Conservation (phyloP, 495 filamentous ascomycete genomes). For the Talaromyces trachyspermus region DNA sequence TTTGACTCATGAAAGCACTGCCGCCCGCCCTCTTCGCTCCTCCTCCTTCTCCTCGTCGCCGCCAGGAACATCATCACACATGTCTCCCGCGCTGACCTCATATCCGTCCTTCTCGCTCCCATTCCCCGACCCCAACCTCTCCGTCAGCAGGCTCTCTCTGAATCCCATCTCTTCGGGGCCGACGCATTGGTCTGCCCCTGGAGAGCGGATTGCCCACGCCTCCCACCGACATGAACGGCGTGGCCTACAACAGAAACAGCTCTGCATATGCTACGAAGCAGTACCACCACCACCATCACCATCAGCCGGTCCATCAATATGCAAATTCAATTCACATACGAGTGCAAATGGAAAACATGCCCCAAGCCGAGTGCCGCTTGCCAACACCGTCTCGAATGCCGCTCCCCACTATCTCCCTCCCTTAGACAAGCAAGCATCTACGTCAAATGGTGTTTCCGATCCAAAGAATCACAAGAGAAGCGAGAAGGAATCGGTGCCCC, state of each 20-base stretch:
- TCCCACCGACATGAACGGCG: constrained; percentile 43
- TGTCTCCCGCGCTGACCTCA: constrained; percentile 11
- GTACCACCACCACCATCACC: background rate
- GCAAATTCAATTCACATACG: too few relatives aligned
- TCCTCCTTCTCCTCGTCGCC: too few relatives aligned
- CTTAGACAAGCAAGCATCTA: constrained; percentile 18
- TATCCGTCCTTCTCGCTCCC: constrained; percentile 7
- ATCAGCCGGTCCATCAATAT: background rate
- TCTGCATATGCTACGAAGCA: constrained; percentile 12
- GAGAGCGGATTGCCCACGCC: constrained; percentile 43
- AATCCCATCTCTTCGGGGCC: constrained; percentile 3
- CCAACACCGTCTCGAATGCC: constrained; percentile 17
- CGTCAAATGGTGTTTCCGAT: constrained; percentile 12
- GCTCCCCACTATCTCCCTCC: constrained; percentile 21
- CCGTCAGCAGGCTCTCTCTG: constrained; percentile 6
- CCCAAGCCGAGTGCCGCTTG: constrained; percentile 13
- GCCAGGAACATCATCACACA: constrained; percentile 8
- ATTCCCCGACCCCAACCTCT: background rate
- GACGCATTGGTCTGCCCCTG: constrained; percentile 29
- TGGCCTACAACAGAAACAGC: constrained; percentile 32
- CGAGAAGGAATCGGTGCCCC: constrained; percentile 39
- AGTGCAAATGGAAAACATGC: constrained; percentile 1
- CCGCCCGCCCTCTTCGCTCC: background rate
- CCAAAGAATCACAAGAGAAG: constrained; percentile 23
- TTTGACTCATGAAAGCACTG: constrained; percentile 4